Base-by-base conservation (phyloP, 2,329 filamentous ascomycete species). In the Celoporthe dispersa region DNA sequence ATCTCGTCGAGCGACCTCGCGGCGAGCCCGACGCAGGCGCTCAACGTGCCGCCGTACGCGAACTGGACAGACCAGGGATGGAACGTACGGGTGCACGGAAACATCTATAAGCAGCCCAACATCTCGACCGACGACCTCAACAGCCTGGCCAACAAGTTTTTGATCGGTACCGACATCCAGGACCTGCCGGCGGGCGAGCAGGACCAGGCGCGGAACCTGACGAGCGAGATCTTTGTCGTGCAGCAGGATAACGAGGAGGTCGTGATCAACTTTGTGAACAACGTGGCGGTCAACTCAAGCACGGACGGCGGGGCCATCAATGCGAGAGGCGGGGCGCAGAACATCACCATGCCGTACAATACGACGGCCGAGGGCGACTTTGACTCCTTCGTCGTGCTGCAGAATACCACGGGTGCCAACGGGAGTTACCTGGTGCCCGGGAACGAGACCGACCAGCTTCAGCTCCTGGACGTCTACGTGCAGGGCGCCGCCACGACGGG, bases 1-100 rank as follows among this genome's bases (percentile, higher is more conserved):
- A 82, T 93, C 44, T 82, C 84, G 67, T 85, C 88, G 70, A 79
- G 80, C 41, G 86, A 91, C 66, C 77, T 93, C 51, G 84, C 81
- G 63, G 88, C 90, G 2, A 81, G 85, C 68, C 91, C 91, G 0
- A 93, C 91, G 0, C 86, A 92, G 72, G 91, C 92, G 5, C 80
- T 94, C 71, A 94, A 93, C 73, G 77, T 94, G 11, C 91, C 91
- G 80, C 86, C 83, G 14, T 91, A 91, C 73, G 92, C 85, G n/a
- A 94, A 94, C 73, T 94, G 91, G 89, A 94, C 92, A 1, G 84
- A 90, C n/a, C 80, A 88, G 70, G 91, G 91, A 44, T 94, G 92
- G 92, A 93, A 90, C 72, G 85, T 94, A 3, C 86, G 91, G 37
- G 88, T 94, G 72, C 92, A 92, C 73, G 92, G 92, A 74, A 94